These are phyloP conservation scores for Scedosporium minutisporum DNA, from an alignment of 2,329 filamentous ascomycete species.

Conservation along the genomic window DNA sequence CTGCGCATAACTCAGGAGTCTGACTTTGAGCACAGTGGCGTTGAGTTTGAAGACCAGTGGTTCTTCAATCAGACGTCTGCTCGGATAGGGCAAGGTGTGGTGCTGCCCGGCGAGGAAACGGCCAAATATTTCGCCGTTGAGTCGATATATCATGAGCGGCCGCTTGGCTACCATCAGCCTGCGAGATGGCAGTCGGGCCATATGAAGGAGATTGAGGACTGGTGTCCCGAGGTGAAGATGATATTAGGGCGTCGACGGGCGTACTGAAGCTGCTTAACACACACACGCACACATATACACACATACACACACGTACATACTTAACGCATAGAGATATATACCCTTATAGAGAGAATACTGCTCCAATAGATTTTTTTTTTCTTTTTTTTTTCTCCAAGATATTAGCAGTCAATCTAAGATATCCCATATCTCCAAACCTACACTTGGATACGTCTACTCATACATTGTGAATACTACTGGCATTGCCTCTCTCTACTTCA, in stretches of 20 bases:
- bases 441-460: too few relatives aligned
- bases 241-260: neutral
- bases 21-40: conserved; percentile 12
- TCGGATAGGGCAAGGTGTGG: conserved; percentile 9
- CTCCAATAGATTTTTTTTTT: too few relatives aligned
- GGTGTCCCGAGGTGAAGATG: neutral
- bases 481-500: too few relatives aligned
- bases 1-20: conserved; percentile 13
- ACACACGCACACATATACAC: too few relatives aligned
- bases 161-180: neutral
- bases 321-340: too few relatives aligned
- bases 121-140: conserved; percentile 20
- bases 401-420: too few relatives aligned
- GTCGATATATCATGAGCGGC: neutral
- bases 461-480: too few relatives aligned
- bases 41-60: conserved; percentile 22
- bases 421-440: too few relatives aligned
- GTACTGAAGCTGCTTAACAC: neutral
- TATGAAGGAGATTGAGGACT: neutral
- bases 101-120: conserved; percentile 15
- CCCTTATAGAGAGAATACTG: too few relatives aligned
- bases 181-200: neutral
- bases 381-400: too few relatives aligned
- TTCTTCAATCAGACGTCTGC: conserved; percentile 18
- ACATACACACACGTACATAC: too few relatives aligned